Base-by-base conservation (phyloP, 495 filamentous ascomycete genomes). In the Mytilinidion resinicola region DNA sequence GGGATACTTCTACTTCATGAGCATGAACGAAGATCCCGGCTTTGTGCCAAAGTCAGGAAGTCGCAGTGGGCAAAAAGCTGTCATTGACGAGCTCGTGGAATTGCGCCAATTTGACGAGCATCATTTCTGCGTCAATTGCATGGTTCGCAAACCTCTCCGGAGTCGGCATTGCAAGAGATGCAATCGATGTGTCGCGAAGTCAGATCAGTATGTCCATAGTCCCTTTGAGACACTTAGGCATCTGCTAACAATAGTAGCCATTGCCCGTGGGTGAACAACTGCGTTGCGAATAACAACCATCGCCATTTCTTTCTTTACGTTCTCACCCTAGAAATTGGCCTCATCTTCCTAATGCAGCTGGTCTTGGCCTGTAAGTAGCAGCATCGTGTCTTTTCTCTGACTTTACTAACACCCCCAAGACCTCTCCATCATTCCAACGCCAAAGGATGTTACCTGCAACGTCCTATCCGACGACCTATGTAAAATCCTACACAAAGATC, bases 181-280 rank as follows among this genome's bases (percentile, higher is more conserved):
- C 65, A 81, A 84, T 57, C 89, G 93, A 49, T 98, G 93, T 71
- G 85, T 98, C 61, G 90, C 93, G 33, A 96, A 93, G 73, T 88
- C 96, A 72, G 93, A 98, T 68, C 93, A 98, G 92, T 96, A 74
- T 77, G 91, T 74, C 25, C 25, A 30, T 30, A 77, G 91, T 74
- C 15, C 33, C 53, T 17, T 21, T 9, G 10, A 4, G 5, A 10
- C 17, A 12, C 51, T 25, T 49, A 14, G 34, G 21, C 35, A 39
- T 44, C 25, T 57, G 59, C 77, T 85, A 69, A 88, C 70, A 9
- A 41, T 43, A 12, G n/a, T 33, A 97, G 92, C 66, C 93, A 98
- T 69, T 98, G 93, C 66, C 93, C 93, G 0, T 98, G 93, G 93
- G 90, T 96, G 38, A 85, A 93, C 71, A 96, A 96, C 73, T 98